These are phyloP conservation scores for Nemania sp. DNA, from an alignment of 2,329 filamentous ascomycete genomes.

Conservation along the genomic window DNA sequence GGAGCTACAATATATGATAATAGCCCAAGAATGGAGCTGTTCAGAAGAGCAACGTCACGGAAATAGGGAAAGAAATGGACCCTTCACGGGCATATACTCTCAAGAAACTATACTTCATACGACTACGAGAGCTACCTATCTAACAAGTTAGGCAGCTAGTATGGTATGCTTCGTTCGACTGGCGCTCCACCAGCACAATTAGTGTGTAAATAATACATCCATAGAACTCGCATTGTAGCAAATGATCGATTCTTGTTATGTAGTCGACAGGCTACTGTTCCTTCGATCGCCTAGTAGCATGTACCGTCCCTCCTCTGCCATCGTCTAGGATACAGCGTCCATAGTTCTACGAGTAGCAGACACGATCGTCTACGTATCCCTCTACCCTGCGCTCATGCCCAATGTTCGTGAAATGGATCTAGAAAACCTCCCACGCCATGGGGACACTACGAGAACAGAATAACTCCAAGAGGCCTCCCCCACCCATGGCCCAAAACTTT, in stretches of 20 bases:
- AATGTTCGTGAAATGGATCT: neutral
- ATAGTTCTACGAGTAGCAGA: conserved; percentile 20
- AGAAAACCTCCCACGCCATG: conserved; percentile 5
- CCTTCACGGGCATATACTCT: conserved; percentile 1
- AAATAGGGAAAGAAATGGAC: neutral
- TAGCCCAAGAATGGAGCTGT: neutral
- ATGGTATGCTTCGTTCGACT: conserved; percentile 2
- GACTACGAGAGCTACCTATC: conserved; percentile 19
- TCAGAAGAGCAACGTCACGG: neutral
- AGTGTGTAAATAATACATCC: conserved; percentile 41
- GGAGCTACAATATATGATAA: neutral
- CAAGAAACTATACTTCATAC: conserved; percentile 14
- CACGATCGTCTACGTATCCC: conserved; percentile 18
- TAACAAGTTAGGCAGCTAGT: conserved; percentile 12
- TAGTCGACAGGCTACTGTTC: neutral
- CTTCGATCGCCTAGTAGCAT: neutral
- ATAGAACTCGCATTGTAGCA: conserved; percentile 26
- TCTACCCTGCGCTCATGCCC: conserved; percentile 27
- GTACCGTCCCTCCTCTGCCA: neutral
- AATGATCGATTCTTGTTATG: conserved; percentile 2
- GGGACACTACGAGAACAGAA: neutral
- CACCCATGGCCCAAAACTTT: neutral
- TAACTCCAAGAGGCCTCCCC: neutral
- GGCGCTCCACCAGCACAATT: conserved; percentile 11
- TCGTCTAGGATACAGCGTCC: too few species aligned